Base-by-base conservation (phyloP, 1,139 yeast genomes). In the Magnusiomyces paraingens region DNA sequence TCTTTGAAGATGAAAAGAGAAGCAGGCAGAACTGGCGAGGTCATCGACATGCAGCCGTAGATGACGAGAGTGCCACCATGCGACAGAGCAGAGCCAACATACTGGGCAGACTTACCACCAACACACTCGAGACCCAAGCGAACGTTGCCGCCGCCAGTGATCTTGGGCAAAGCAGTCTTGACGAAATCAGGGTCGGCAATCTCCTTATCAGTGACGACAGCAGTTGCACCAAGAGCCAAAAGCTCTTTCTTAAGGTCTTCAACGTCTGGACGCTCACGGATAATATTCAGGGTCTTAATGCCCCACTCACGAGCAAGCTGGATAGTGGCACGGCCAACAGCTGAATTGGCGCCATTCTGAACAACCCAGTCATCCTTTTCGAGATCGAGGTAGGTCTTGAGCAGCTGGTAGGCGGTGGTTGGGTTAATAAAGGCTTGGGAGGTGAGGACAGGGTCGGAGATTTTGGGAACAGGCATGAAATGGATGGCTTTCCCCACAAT, bases 11-110 rank as follows among this genome's bases (percentile, higher is more conserved):
- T 91, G 65, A 88, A 87, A 58, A 88, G 73, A 1, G 96, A 82
- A 0, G 97, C 89, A 46, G 98, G 97, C 56, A 93, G 71, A 17
- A 82, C 79, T 29, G 94, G 94, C 1, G 99, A 99, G 71, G 89
- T 94, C 75, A 84, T 83, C 6, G 98, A 88, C 99, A 93, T 93
- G 50, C 96, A 99, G 29, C 99, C 99, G 67, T 93, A 93, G 0
- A 98, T 90, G 63, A 87, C 82, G 76, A 93, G 75, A 59, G 42
- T 47, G 1, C 82, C 83, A 35, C 90, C 88, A 58, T 81, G 77
- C 52, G 80, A 82, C 59, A 93, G 77, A 66, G 90, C 90, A 61
- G 96, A 79, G 8, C 96, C 93, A 62, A 93, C 75, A 46, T 84
- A 83, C 1, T 95, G 77, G 44, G 90, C 80, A 42, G 89, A 84